phyloP scores from a whole-genome alignment of 2,329 filamentous ascomycete genomes.

The Fonsecaea monophora region DNA sequence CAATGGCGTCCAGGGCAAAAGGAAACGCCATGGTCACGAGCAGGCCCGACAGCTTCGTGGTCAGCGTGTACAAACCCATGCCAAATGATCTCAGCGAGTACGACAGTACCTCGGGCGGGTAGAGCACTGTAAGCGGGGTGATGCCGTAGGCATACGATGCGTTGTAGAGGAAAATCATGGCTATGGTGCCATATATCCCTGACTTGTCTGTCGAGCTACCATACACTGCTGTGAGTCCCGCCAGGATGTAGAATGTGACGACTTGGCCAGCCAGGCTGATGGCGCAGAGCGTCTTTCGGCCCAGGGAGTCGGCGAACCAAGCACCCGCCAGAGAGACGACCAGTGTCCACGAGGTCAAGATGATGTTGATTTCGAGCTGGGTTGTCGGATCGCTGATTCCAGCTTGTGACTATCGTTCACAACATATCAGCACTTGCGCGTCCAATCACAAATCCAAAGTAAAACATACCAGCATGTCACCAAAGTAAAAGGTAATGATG shows the following conservation, averaged over 20 bases:
- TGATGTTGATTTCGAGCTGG: constrained; percentile 59
- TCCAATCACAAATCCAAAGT: neutral
- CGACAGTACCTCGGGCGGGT: constrained; percentile 45
- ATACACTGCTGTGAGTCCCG: constrained; percentile 56
- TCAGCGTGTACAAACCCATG: constrained; percentile 15
- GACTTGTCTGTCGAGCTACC: constrained; percentile 48
- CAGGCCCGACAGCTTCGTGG: constrained; percentile 40
- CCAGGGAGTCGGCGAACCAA: constrained; percentile 51
- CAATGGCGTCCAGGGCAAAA: constrained; percentile 52
- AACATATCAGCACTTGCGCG: neutral
- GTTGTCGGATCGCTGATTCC: constrained; percentile 53
- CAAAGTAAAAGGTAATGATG: constrained; percentile 54
- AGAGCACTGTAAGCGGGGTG: constrained; percentile 47
- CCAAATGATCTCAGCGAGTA: constrained; percentile 44
- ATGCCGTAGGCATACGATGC: constrained; percentile 46
- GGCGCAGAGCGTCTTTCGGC: constrained; percentile 50
- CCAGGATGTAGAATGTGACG: constrained; percentile 59
- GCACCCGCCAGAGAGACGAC: constrained; percentile 53
- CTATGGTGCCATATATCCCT: constrained; percentile 52
- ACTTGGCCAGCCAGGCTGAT: constrained; percentile 48
- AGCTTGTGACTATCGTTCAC: constrained; percentile 44
- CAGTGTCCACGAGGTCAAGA: constrained; percentile 60
- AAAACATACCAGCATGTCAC: constrained; percentile 46
- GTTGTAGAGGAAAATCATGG: constrained; percentile 47
- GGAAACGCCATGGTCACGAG: constrained; percentile 45